Base-by-base conservation (phyloP, 2,329 filamentous ascomycete species). In the Penicillium sp. region DNA sequence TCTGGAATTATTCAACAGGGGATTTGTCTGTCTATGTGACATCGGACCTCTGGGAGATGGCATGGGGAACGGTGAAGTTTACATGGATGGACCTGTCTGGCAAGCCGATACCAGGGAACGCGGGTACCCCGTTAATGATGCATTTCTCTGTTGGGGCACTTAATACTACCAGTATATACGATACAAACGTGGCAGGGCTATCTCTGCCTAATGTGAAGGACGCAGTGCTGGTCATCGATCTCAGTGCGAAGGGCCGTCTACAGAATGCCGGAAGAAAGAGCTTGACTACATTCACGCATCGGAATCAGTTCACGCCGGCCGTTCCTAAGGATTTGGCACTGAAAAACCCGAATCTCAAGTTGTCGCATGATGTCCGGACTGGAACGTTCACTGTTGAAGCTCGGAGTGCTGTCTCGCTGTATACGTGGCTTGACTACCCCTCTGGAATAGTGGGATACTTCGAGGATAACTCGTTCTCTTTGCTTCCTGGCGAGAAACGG, bases 371-470 rank as follows among this genome's bases (percentile, higher is more conserved):
- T 42, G 59, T 62, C 0, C 33, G 56, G 0, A 67, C 61, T 0
- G 60, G 63, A 4, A 72, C 68, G 3, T 83, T 83, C 58, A 78
- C 72, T 0, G 76, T 84, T 0, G 73, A 74, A 33, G 80, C 81
- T 0, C 78, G 69, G 14, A 72, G 58, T 0, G 81, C 79, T 0
- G 73, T 82, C 0, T 79, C 81, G 4, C 72, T 80, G 4, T 84
- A 80, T 71, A 82, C 81, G 1, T 84, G 81, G 81, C 65, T 84
- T 2, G 80, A 81, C 50, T 78, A 82, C 54, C 80, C 81, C 0
- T 68, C 74, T 1, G 78, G 77, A 0, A 71, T 75, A 1, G 75
- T 83, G 10, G 72, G 81, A 0, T 75, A 76, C 33, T 85, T 84
- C 56, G 77, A 82, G 7, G 71, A 77, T 1, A 84, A 85, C 63